Evolutionary conservation across 2,329 filamentous ascomycete genomes (phyloP).

Genomic region (Sporothrix dimorphospora): DNA sequence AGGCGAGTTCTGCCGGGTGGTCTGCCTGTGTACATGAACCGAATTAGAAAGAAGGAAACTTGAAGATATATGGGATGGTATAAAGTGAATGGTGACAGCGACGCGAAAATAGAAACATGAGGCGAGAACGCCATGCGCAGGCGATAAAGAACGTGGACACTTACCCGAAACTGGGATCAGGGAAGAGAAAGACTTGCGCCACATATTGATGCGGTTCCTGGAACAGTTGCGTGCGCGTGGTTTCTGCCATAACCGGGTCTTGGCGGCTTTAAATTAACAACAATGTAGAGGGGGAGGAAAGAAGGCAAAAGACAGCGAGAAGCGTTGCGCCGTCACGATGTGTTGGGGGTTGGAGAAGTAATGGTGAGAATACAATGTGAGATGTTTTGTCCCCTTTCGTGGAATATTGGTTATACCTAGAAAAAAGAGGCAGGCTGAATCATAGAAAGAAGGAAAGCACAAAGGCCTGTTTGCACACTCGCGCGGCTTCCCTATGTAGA

Average conservation of each 20-base stretch:
- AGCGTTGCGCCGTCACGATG: not conserved
- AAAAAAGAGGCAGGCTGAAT: too few relatives aligned
- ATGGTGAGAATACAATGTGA: too few relatives aligned
- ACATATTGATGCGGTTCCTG: not conserved
- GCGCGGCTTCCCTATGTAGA: not conserved
- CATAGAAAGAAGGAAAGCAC: too few relatives aligned
- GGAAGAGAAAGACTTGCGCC: not conserved
- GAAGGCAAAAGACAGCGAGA: not conserved
- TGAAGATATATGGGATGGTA: not conserved
- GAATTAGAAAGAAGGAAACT: not conserved
- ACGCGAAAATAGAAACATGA: conserved; percentile 1
- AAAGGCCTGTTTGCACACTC: not conserved
- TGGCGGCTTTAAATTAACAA: not conserved
- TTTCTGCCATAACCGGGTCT: conserved; percentile 3
- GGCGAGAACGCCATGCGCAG: not conserved
- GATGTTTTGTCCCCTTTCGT: too few relatives aligned
- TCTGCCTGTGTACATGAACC: not conserved
- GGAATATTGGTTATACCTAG: too few relatives aligned
- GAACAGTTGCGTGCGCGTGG: not conserved
- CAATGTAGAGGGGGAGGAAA: not conserved
- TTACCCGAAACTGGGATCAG: conserved; percentile 8
- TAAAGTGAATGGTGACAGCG: not conserved
- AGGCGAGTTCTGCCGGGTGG: not conserved
- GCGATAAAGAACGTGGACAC: not conserved
- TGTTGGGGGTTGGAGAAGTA: not conserved